A percentile compares a stretch with the other conserved stretches of the same genome.
Evolutionary conservation across 202 grass and related monocot species (phyloP).

Genomic region (Carex arenaria): DNA sequence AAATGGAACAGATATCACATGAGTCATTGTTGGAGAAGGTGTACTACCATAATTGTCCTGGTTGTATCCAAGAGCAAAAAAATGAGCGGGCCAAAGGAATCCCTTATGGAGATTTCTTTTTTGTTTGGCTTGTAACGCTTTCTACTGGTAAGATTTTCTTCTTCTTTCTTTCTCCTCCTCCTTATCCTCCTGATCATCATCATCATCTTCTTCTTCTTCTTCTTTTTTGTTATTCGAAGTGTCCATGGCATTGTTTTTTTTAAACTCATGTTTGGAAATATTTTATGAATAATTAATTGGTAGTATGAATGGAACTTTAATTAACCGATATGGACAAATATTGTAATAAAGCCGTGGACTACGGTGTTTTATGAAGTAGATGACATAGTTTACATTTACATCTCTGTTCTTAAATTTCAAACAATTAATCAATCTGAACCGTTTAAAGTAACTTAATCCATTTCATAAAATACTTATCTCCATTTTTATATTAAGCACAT

Average conservation of each 20-base stretch:
- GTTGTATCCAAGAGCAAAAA: conserved; percentile 33
- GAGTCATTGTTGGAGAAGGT: conserved; percentile 1
- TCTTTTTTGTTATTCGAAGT: not conserved
- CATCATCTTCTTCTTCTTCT: too few relatives aligned
- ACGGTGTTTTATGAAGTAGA: too few relatives aligned
- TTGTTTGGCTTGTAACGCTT: conserved; percentile 22
- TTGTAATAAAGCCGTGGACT: too few relatives aligned
- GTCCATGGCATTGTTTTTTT: not conserved
- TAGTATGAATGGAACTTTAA: too few relatives aligned
- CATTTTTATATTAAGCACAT: too few relatives aligned
- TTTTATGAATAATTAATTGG: not conserved
- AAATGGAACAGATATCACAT: not conserved
- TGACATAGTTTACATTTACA: too few relatives aligned
- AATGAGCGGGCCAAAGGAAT: conserved; percentile 25
- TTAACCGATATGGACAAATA: too few relatives aligned
- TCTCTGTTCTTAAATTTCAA: too few relatives aligned
- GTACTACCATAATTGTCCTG: conserved; percentile 37
- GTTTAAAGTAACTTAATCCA: too few relatives aligned
- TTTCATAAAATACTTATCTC: too few relatives aligned
- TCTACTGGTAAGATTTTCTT: conserved; percentile 8
- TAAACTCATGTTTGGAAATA: not conserved
- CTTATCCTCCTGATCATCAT: too few relatives aligned
- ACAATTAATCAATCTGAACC: too few relatives aligned
- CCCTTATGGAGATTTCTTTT: conserved; percentile 54
- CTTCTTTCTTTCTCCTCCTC: not conserved